Evolutionary conservation across 257 asterid genomes (phyloP), one percentile per base, ranked within the genome.

Genomic region (Cruciata laevipes): DNA sequence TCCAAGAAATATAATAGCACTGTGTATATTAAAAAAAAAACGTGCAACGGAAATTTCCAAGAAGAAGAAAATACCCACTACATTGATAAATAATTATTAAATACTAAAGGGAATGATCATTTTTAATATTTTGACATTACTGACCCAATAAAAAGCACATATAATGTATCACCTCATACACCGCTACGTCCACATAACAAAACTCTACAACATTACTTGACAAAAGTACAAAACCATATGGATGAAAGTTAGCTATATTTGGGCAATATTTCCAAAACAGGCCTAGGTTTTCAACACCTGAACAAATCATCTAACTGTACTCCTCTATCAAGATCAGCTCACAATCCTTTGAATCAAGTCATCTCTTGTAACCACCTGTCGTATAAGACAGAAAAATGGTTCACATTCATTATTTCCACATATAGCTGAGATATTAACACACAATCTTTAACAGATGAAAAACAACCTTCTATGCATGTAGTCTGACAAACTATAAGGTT

Each of bases 291-390:
- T 52, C 32, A 52, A 52, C 25, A 62, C 33, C 66, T 64, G 63
- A 65, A 64, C 61, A 30, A 65, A 42, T 6, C 4, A 38, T 30
- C 67, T 72, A 72, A 25, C 71, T 27, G 27, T 65, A 65, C 63
- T 27, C 61, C 61, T 42, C 13, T 33, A 57, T 25, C 60, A 72
- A 6, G 30, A 71, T 72, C 71, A 52, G 38, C 59, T n/a, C 25
- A 49, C 35, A 58, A 35, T 71, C 64, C 21, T 30, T 53, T 21
- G 21, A 5, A 7, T 53, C 61, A 30, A 1, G 38, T 12, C 21
- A 13, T 17, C 71, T 72, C 9, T 51, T 38, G 38, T 27, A 72
- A 42, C 66, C 52, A 31, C 67, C 76, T 72, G 67, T 3, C 59
- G 24, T 6, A 27, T 63, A 33, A 56, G 47, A 64, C 9, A 2